Evolutionary conservation across 768 basidiomycete genomes (phyloP).

Genomic region (Termitomyces sp.): DNA sequence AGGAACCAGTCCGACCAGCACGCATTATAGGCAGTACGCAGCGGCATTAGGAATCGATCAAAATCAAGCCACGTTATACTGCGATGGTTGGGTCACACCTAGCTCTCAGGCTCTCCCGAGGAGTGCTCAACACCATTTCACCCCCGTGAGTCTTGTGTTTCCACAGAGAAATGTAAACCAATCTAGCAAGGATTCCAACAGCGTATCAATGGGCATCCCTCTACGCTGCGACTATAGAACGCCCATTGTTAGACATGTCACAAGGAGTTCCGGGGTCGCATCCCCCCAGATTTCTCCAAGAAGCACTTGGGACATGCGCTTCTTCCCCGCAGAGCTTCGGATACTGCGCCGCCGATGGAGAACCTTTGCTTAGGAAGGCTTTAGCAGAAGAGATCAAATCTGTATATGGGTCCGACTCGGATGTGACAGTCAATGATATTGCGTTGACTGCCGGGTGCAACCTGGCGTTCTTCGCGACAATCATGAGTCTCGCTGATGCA

Average conservation of each 20-base stretch:
- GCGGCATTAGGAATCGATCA: background rate
- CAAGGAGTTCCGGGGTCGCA: slow-evolving; percentile 71
- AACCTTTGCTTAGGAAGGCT: slow-evolving; percentile 41
- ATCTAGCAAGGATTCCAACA: slow-evolving; percentile 40
- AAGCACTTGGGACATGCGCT: slow-evolving; percentile 39
- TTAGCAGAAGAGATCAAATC: slow-evolving; percentile 56
- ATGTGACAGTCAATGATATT: slow-evolving; percentile 52
- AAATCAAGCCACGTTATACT: background rate
- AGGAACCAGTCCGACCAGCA: background rate
- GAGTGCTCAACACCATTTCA: slow-evolving; percentile 35
- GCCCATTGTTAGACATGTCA: slow-evolving; percentile 62
- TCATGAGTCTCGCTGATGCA: slow-evolving; percentile 60
- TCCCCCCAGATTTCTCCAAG: slow-evolving; percentile 48
- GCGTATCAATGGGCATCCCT: slow-evolving; percentile 51
- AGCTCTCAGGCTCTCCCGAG: slow-evolving; percentile 32
- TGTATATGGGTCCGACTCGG: slow-evolving; percentile 45
- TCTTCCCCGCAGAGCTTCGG: slow-evolving; percentile 39
- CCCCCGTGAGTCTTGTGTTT: slow-evolving; percentile 34
- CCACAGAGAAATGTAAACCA: background rate
- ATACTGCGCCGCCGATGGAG: slow-evolving; percentile 59
- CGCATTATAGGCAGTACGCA: too few relatives aligned
- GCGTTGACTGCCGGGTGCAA: slow-evolving; percentile 70
- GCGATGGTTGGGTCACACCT: slow-evolving; percentile 13
- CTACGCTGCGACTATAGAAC: slow-evolving; percentile 33
- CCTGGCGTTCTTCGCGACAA: slow-evolving; percentile 57